Conservation (phyloP, 2,329 filamentous ascomycete genomes). For the Thielaviopsis ethacetica region DNA sequence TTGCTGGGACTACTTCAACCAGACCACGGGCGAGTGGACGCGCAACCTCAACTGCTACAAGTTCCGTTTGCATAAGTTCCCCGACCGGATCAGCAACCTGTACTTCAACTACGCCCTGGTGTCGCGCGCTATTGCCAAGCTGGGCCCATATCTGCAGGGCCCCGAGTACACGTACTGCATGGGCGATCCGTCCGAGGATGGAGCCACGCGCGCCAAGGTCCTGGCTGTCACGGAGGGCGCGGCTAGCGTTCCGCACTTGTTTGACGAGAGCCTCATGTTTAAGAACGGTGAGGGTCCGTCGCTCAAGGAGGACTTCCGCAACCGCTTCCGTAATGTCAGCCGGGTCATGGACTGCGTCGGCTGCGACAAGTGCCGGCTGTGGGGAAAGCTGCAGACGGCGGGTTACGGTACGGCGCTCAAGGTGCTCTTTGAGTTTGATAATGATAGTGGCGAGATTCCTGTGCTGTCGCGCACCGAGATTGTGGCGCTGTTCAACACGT, state of each 20-base stretch:
- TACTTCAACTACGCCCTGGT: constrained; percentile 99
- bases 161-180: constrained; percentile 77
- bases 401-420: constrained; percentile 93
- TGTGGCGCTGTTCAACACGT: constrained; percentile 87
- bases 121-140: constrained; percentile 77
- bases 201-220: constrained; percentile 64
- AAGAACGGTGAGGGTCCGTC: constrained; percentile 57
- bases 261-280: constrained; percentile 94
- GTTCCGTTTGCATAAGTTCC: constrained; percentile 63
- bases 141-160: constrained; percentile 57
- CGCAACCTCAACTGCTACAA: constrained; percentile 85
- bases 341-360: constrained; percentile 97
- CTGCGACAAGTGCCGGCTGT: constrained; percentile 94
- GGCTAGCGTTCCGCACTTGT: constrained; percentile 59
- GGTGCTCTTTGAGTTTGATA: constrained; percentile 85
- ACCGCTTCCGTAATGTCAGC: constrained; percentile 92
- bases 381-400: constrained; percentile 91
- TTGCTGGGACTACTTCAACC: constrained; percentile 91
- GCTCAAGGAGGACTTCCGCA: constrained; percentile 92
- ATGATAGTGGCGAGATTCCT: constrained; percentile 46
- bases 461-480: constrained; percentile 75
- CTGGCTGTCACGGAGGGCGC: constrained; percentile 57
- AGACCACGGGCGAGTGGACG: constrained; percentile 83
- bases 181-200: constrained; percentile 66
- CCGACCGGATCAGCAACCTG: constrained; percentile 87